Base-by-base conservation (phyloP, 116 monocot genomes). In the Zostera marina region DNA sequence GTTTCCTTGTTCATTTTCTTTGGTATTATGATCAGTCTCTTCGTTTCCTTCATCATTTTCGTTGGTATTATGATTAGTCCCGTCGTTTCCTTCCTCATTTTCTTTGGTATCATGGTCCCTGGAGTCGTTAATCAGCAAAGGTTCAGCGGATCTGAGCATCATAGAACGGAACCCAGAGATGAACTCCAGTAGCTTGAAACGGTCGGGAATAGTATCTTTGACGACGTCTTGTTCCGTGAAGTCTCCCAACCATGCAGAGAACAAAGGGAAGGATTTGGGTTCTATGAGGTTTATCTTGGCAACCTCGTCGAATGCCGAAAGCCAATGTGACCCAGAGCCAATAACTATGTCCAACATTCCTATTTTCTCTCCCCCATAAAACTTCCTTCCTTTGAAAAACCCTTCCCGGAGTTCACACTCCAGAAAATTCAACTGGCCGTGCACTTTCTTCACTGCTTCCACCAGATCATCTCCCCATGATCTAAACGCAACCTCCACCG, bases 301-400 rank as follows among this genome's bases (percentile, higher is more conserved):
- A 15, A 79, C 82, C 66, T 91, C 85, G 45, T 85, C 77, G 56
- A 91, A 68, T 11, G 79, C 82, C 8, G 79, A 62, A 3, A 82
- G 77, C 85, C 85, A 82, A 77, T 81, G 82, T 4, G 78, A 84
- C 1, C 91, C 91, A 60, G 82, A 85, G 2, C 91, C 91, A 40
- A 91, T 66, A 22, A 91, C 82, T 21, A 91, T 69, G 66, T 91
- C 85, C 3, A 91, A 71, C 14, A 85, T 23, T 0, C 91, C 91
- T 21, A 91, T 65, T 38, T 23, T 54, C 3, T 72, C 72, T 2
- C 80, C 80, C 3, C 80, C 76, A 23, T 76, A 80, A 72, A 80
- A 80, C 53, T 52, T 80, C 6, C 82, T 85, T 8, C 91, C 85
- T 39, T 76, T 79, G 71, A 91, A 91, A 53, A 66, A 68, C 42